Evolutionary conservation across 2,329 filamentous ascomycete genomes (phyloP), one percentile per base, ranked within the genome.

Genomic region (Didymellaceae sp.): DNA sequence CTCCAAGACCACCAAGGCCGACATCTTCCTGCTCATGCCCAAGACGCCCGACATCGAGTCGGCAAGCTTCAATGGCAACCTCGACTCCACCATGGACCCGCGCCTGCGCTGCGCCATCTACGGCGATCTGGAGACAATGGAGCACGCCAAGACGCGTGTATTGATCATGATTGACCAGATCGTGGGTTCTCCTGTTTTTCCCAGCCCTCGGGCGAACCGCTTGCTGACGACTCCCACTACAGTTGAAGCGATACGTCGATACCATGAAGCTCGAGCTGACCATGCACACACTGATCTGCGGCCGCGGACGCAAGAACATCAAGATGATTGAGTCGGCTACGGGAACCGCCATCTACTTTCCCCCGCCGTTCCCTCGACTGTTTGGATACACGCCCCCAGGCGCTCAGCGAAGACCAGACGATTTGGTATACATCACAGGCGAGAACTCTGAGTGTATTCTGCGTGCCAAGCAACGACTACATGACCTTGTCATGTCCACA

Each of bases 161-260:
- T 79, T 99, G 72, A 96, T 97, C 73, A 94, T 97, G 81, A 97
- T 99, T 70, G 94, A 99, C 73, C 90, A 91, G 75, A 85, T 96
- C 78, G 90, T 94, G 82, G 67, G 81, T 75, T 52, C 52, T 35
- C 57, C 65, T 57, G 54, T 20, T 21, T 2, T 59, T 52, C 44
- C 54, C 54, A 11, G 40, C 45, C 11, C 25, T 31, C 44, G 22
- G 54, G 54, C 58, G 60, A 10, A 24, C 65, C 61, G 52, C 56
- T 45, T 60, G 58, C 75, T 77, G 74, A 78, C 64, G 48, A 21
- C 53, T 47, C 33, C 35, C 58, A 41, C 50, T 34, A 50, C 68
- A 89, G 86, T 86, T 91, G 54, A 85, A 86, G 46, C 85, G 88
- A 59, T 78, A 85, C 49, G 88, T 94, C 45, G 91, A 96, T 72